phyloP scores from a whole-genome alignment of 148 eudicot genomes.

The Nepenthes mirabilis region DNA sequence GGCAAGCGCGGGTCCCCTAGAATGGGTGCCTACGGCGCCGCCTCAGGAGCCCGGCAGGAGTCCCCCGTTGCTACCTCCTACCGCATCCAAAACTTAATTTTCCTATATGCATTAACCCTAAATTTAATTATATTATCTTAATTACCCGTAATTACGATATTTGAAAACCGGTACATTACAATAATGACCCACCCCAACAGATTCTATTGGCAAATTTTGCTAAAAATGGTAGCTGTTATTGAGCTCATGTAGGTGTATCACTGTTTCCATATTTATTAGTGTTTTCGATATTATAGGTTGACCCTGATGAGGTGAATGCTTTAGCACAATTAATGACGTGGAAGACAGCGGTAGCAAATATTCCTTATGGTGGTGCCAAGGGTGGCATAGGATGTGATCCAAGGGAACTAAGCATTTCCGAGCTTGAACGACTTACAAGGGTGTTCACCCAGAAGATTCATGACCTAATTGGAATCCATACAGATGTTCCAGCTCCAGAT shows the following conservation, averaged over 20 bases:
- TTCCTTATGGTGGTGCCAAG: slow-evolving; percentile 98
- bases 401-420: slow-evolving; percentile 63
- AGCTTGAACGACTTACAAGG: slow-evolving; percentile 81
- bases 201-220: too few species aligned
- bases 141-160: too few species aligned
- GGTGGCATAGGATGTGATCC: slow-evolving; percentile 98
- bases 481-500: slow-evolving; percentile 99
- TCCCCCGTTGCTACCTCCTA: too few species aligned
- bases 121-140: too few species aligned
- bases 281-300: slow-evolving; percentile 40
- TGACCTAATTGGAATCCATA: slow-evolving; percentile 88
- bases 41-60: too few species aligned
- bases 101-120: too few species aligned
- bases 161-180: too few species aligned
- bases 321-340: slow-evolving; percentile 97
- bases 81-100: too few species aligned
- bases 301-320: slow-evolving; percentile 98
- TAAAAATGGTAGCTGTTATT: too few species aligned
- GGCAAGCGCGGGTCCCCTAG: too few species aligned
- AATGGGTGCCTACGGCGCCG: too few species aligned
- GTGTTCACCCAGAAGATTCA: slow-evolving; percentile 97
- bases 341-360: slow-evolving; percentile 98
- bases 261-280: not conserved
- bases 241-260: not conserved
- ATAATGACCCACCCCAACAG: too few species aligned